phyloP scores from a whole-genome alignment of 768 basidiomycete species.

The Favolaschia claudopus region DNA sequence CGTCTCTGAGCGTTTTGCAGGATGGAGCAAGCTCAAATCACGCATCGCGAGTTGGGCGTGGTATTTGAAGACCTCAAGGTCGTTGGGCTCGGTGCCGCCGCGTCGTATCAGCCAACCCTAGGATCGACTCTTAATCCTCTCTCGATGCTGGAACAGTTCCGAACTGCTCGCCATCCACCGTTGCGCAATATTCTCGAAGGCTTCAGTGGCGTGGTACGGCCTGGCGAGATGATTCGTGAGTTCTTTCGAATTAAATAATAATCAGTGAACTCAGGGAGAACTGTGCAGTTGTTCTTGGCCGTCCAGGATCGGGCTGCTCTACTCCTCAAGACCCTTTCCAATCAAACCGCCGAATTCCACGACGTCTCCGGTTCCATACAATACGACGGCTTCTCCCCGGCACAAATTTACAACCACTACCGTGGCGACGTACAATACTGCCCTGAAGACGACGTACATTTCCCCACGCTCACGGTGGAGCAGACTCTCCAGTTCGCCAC shows the following conservation, averaged over 20 bases:
- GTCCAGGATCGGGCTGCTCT: slow-evolving; percentile 86
- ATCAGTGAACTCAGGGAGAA: neutral
- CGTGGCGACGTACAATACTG: slow-evolving; percentile 85
- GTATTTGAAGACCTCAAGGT: slow-evolving; percentile 60
- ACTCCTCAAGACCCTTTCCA: slow-evolving; percentile 88
- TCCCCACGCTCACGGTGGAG: slow-evolving; percentile 82
- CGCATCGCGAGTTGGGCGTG: slow-evolving; percentile 54
- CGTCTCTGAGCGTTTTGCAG: slow-evolving; percentile 31
- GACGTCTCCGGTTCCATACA: slow-evolving; percentile 71
- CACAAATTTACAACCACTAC: slow-evolving; percentile 67
- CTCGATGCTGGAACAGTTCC: slow-evolving; percentile 50
- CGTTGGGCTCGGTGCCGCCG: slow-evolving; percentile 52
- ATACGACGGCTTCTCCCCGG: slow-evolving; percentile 79
- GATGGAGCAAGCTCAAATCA: slow-evolving; percentile 38
- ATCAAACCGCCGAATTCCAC: slow-evolving; percentile 74
- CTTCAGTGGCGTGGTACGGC: slow-evolving; percentile 70
- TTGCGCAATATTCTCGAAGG: slow-evolving; percentile 66
- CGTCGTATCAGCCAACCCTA: slow-evolving; percentile 57
- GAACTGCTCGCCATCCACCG: slow-evolving; percentile 63
- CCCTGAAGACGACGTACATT: slow-evolving; percentile 87
- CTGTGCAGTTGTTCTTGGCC: slow-evolving; percentile 76
- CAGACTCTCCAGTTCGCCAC: slow-evolving; percentile 79
- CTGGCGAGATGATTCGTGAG: slow-evolving; percentile 83
- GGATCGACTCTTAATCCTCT: slow-evolving; percentile 59
- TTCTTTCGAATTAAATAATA: slow-evolving; percentile 20